Percentiles rank a stretch among this genome's conserved stretches.
Conservation (phyloP, 2,329 filamentous ascomycete species). For the Aureobasidium subglaciale region DNA sequence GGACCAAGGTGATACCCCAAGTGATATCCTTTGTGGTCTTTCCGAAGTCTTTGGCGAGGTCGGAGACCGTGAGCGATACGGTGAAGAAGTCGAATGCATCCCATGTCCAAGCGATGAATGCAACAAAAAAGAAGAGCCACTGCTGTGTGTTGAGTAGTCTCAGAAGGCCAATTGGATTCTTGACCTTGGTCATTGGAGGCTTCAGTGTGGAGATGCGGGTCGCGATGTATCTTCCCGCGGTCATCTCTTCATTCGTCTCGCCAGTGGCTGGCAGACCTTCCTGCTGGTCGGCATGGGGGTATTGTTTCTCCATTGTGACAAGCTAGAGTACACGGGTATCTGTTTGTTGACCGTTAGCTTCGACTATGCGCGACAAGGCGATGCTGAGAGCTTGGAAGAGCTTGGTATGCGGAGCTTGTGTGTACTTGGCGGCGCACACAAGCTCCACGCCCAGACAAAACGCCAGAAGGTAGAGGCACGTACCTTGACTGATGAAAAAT, state of each 20-base stretch:
- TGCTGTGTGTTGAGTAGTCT: constrained; percentile 44
- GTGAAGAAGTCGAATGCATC: constrained; percentile 38
- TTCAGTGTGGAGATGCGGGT: constrained; percentile 49
- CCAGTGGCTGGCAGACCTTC: constrained; percentile 16
- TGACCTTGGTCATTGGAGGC: constrained; percentile 46
- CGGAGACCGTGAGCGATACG: constrained; percentile 45
- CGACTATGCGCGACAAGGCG: background rate
- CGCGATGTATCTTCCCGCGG: constrained; percentile 41
- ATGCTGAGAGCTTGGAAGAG: background rate
- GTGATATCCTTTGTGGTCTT: constrained; percentile 50
- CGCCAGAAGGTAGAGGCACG: background rate
- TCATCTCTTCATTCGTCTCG: constrained; percentile 26
- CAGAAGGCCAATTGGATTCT: constrained; percentile 45
- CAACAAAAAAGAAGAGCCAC: constrained; percentile 47
- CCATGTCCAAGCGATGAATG: constrained; percentile 23
- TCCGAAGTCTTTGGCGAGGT: constrained; percentile 45
- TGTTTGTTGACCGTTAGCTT: background rate
- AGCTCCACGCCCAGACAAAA: constrained; percentile 5
- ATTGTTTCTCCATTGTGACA: constrained; percentile 10
- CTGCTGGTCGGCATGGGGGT: background rate
- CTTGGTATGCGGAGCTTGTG: too few species aligned
- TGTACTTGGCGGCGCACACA: too few species aligned
- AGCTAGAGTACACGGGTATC: too few species aligned
- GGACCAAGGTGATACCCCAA: constrained; percentile 43
- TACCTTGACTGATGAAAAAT: background rate